These are phyloP conservation scores for Aspergillus tamarii DNA, from an alignment of 2,329 filamentous ascomycete species.

Conservation along the genomic window DNA sequence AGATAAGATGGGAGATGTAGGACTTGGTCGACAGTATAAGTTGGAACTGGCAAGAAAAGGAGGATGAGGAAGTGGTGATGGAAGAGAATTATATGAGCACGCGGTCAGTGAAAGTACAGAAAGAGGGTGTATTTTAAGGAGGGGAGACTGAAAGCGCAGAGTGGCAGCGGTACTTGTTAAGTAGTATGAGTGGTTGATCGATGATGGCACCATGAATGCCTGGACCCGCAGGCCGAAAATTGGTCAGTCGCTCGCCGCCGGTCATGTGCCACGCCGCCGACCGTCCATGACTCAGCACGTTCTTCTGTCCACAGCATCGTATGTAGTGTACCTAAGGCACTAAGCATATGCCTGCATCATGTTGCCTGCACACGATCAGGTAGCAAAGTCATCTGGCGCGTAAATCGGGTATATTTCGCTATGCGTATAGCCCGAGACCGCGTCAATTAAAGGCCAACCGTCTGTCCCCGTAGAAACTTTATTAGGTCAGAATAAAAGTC, in stretches of 20 bases:
- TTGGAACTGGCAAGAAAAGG: not conserved
- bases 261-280: conserved; percentile 11
- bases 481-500: not conserved
- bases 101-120: not conserved
- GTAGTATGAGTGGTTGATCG: conserved; percentile 4
- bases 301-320: not conserved
- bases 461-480: not conserved
- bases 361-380: conserved; percentile 8
- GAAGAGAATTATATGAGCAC: conserved; percentile 4
- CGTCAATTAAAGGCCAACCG: too few relatives aligned
- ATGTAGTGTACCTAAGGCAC: not conserved
- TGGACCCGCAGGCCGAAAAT: conserved; percentile 8
- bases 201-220: conserved; percentile 15
- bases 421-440: not conserved
- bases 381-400: conserved; percentile 7
- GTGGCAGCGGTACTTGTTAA: not conserved
- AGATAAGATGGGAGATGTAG: conserved; percentile 5
- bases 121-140: conserved; percentile 3
- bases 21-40: not conserved
- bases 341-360: not conserved
- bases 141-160: not conserved
- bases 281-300: conserved; percentile 10
- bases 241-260: conserved; percentile 7
- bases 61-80: not conserved
- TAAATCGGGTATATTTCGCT: conserved; percentile 5